Percentiles rank a stretch among this genome's conserved stretches.
These are phyloP conservation scores for Nicotiana tomentosiformis DNA, from an alignment of 257 asterid genomes.

Conservation along the genomic window DNA sequence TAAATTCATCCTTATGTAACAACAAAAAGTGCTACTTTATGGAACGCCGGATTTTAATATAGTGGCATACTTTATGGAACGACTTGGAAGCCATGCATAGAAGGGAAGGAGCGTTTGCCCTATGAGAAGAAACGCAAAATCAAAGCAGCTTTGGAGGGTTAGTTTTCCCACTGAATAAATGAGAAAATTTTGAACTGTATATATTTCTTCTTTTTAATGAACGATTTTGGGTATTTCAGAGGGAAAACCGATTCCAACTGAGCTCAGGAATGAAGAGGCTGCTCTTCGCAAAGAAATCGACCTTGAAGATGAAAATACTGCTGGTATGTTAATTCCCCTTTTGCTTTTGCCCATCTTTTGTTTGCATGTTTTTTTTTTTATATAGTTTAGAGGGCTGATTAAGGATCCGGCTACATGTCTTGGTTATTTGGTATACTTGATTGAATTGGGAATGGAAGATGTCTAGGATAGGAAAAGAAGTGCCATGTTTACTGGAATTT, in stretches of 20 bases:
- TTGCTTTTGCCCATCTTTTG: too few relatives aligned
- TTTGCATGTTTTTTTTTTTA: too few relatives aligned
- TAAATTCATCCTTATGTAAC: too few relatives aligned
- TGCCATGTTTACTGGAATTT: neutral
- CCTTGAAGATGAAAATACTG: constrained; percentile 52
- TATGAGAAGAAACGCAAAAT: constrained; percentile 85
- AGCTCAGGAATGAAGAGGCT: constrained; percentile 86
- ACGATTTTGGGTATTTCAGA: constrained; percentile 23
- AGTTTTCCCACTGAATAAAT: neutral
- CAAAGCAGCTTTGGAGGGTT: constrained; percentile 79
- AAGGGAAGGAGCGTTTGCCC: constrained; percentile 63
- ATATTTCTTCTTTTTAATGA: too few relatives aligned
- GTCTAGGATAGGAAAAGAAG: neutral
- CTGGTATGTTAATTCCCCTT: constrained; percentile 32
- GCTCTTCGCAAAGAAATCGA: constrained; percentile 85
- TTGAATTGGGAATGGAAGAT: too few relatives aligned
- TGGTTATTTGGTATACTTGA: too few relatives aligned
- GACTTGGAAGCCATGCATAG: constrained; percentile 41
- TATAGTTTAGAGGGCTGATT: too few relatives aligned
- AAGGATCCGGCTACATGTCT: too few relatives aligned
- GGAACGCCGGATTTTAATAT: too few relatives aligned
- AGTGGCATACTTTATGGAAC: too few relatives aligned
- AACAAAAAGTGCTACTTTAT: too few relatives aligned
- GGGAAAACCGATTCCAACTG: constrained; percentile 94
- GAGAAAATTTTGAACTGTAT: too few relatives aligned